Conservation (phyloP, 2,329 filamentous ascomycete genomes). For the Stemphylium beticola region DNA sequence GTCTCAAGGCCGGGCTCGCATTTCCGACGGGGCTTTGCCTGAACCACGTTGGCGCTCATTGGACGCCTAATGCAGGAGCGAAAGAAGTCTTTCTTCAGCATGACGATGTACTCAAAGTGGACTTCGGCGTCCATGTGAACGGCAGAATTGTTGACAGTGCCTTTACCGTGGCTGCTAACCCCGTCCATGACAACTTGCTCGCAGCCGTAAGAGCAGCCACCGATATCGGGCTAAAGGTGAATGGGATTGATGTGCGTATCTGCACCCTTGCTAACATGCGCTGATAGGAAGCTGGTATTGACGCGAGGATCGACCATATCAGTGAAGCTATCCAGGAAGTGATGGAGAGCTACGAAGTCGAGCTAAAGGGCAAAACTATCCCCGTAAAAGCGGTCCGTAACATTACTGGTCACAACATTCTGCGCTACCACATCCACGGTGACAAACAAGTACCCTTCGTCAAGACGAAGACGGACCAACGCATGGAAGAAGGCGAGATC, state of each 20-base stretch:
- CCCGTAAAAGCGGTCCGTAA: slow-evolving; percentile 85
- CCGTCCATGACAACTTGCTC: slow-evolving; percentile 70
- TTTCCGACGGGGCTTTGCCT: slow-evolving; percentile 84
- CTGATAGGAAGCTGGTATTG: slow-evolving; percentile 79
- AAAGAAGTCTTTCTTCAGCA: slow-evolving; percentile 75
- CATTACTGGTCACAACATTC: slow-evolving; percentile 89
- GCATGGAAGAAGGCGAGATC: slow-evolving; percentile 96
- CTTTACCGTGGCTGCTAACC: slow-evolving; percentile 71
- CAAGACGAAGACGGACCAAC: slow-evolving; percentile 81
- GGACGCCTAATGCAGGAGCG: slow-evolving; percentile 83
- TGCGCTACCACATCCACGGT: slow-evolving; percentile 88
- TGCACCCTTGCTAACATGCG: slow-evolving; percentile 5
- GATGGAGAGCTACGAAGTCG: slow-evolving; percentile 91
- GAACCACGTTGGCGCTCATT: slow-evolving; percentile 84
- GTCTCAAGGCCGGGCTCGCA: slow-evolving; percentile 78
- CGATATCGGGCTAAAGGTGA: slow-evolving; percentile 75
- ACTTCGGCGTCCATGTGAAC: slow-evolving; percentile 74
- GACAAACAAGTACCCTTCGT: slow-evolving; percentile 92
- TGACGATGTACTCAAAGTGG: slow-evolving; percentile 76
- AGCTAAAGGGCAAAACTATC: slow-evolving; percentile 75
- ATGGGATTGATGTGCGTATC: not conserved
- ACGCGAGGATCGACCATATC: slow-evolving; percentile 84
- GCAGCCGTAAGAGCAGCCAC: slow-evolving; percentile 70
- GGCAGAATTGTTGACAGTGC: slow-evolving; percentile 74
- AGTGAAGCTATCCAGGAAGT: slow-evolving; percentile 84